Percentiles rank a stretch among this genome's conserved stretches.
phyloP scores from a whole-genome alignment of 164 flowering plant species.

The Paratinospora sagittata region DNA sequence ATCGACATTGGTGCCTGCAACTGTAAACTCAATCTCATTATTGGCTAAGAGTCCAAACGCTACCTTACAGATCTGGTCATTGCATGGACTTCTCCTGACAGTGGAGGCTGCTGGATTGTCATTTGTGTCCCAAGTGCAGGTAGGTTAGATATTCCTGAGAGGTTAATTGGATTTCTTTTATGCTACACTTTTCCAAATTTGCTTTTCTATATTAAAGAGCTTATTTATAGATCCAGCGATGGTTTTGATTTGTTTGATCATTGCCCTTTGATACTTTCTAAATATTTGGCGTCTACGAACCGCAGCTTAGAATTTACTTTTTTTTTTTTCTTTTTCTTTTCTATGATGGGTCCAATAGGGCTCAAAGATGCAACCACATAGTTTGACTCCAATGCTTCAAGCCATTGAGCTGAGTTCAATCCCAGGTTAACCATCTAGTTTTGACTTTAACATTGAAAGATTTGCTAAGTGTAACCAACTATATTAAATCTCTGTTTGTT shows the following conservation, averaged over 20 bases:
- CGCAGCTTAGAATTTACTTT: no score
- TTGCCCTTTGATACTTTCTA: neutral
- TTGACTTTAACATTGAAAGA: no score
- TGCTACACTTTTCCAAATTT: neutral
- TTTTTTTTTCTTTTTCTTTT: no score
- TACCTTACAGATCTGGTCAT: conserved; percentile 75
- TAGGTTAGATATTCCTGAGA: conserved; percentile 17
- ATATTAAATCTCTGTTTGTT: no score
- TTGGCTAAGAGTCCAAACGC: conserved; percentile 68
- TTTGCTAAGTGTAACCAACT: no score
- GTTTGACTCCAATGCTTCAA: no score
- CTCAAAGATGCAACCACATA: no score
- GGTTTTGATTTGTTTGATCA: neutral
- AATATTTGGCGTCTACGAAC: neutral
- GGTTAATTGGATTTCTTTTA: neutral
- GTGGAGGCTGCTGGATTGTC: conserved; percentile 96
- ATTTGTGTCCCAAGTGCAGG: conserved; percentile 95
- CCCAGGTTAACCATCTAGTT: no score
- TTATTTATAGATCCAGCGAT: neutral
- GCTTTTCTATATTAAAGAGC: neutral
- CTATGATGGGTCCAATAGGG: no score
- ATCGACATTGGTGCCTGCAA: conserved; percentile 84
- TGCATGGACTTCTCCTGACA: conserved; percentile 94
- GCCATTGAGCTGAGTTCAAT: no score
- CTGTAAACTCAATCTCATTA: conserved; percentile 70